phyloP scores from a whole-genome alignment of 2,329 filamentous ascomycete species.

The Fusarium irregulare region DNA sequence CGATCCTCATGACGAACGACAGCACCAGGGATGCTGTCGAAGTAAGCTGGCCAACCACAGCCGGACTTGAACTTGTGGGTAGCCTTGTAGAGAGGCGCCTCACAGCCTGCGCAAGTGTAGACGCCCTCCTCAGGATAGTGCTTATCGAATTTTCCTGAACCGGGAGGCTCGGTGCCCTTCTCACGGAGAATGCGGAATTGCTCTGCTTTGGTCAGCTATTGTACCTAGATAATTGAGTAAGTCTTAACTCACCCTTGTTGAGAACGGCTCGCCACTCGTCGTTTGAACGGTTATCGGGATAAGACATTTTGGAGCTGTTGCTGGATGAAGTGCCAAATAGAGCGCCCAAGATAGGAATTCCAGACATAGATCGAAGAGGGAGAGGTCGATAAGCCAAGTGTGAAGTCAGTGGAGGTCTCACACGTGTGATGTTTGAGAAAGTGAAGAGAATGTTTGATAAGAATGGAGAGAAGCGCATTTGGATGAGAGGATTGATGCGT shows the following conservation, averaged over 20 bases:
- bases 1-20: conserved; percentile 84
- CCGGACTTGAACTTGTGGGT: conserved; percentile 95
- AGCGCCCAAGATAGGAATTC: conserved; percentile 80
- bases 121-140: conserved; percentile 80
- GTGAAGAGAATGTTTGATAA: conserved; percentile 61
- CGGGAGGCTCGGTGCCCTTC: conserved; percentile 89
- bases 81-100: conserved; percentile 90
- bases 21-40: conserved; percentile 91
- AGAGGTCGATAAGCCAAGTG: conserved; percentile 43
- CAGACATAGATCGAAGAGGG: conserved; percentile 72
- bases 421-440: conserved; percentile 58
- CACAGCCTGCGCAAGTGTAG: conserved; percentile 89
- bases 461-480: conserved; percentile 64
- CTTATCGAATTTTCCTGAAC: conserved; percentile 86
- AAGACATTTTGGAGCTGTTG: conserved; percentile 71
- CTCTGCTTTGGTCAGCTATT: conserved; percentile 64
- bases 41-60: conserved; percentile 98
- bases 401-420: conserved; percentile 46
- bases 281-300: conserved; percentile 82
- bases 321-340: conserved; percentile 74
- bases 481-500: neutral
- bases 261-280: conserved; percentile 92
- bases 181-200: conserved; percentile 94
- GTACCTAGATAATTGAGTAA: neutral
- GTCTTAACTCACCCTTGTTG: conserved; percentile 60